Conservation (phyloP, 148 eudicot species). For the Pharnaceum exiguum region DNA sequence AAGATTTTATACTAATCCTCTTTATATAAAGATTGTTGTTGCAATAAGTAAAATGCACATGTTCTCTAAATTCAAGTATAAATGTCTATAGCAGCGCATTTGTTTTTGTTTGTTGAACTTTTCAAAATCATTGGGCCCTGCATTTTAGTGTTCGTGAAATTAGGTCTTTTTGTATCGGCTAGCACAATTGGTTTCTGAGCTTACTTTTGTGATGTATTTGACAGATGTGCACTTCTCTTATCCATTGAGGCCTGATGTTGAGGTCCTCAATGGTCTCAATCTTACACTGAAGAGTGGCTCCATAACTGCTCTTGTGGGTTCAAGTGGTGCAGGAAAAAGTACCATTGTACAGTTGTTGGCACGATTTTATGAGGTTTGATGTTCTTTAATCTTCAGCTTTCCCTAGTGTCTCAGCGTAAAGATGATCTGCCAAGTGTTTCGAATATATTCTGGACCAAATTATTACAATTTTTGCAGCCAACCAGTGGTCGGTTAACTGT, state of each 20-base stretch:
- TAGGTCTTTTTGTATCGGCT: not conserved
- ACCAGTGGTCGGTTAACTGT: conserved; percentile 78
- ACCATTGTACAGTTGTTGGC: conserved; percentile 93
- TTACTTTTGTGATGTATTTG: not conserved
- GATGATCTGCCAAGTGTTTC: not conserved
- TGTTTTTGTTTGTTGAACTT: too few species aligned
- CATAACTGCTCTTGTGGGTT: conserved; percentile 91
- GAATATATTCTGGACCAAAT: not conserved
- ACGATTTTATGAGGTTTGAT: conserved; percentile 86
- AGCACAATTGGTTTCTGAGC: conserved; percentile 1
- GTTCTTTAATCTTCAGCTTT: not conserved
- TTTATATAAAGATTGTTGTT: too few species aligned
- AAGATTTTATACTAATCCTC: too few species aligned
- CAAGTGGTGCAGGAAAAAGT: conserved; percentile 99
- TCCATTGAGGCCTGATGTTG: conserved; percentile 92
- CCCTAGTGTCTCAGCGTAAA: not conserved
- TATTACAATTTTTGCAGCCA: conserved; percentile 51
- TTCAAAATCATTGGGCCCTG: too few species aligned
- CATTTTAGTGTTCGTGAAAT: not conserved
- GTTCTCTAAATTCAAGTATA: too few species aligned
- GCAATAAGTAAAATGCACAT: too few species aligned
- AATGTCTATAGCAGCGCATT: too few species aligned
- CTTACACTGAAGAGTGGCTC: conserved; percentile 75
- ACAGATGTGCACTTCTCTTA: conserved; percentile 91
- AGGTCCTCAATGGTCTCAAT: conserved; percentile 67